phyloP scores from a whole-genome alignment of 768 basidiomycete species.

The Pleurotus citrinopileatus region DNA sequence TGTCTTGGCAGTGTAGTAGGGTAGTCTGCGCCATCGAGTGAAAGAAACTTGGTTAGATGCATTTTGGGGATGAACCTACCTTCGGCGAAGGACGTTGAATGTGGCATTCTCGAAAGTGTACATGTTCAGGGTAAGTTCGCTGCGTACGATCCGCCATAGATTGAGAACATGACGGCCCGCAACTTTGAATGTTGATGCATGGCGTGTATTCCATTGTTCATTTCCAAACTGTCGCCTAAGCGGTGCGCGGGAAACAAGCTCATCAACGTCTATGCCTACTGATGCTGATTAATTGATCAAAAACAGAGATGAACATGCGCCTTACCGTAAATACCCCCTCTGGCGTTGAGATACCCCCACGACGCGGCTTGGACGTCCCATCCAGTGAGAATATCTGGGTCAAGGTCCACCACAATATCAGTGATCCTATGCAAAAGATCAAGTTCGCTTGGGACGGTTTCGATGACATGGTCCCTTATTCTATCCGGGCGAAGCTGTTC shows the following conservation, averaged over 20 bases:
- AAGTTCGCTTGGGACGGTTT: constrained; percentile 64
- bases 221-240: constrained; percentile 31
- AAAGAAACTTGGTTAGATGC: background rate
- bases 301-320: constrained; percentile 25
- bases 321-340: constrained; percentile 60
- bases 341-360: constrained; percentile 87
- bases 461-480: constrained; percentile 42
- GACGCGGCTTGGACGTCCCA: constrained; percentile 89
- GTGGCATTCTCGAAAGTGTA: constrained; percentile 91
- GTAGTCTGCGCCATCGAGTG: constrained; percentile 49
- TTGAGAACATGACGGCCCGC: constrained; percentile 90
- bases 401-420: constrained; percentile 71
- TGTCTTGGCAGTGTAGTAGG: constrained; percentile 62
- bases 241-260: constrained; percentile 76
- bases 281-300: constrained; percentile 35
- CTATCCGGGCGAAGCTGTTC: constrained; percentile 35
- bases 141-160: constrained; percentile 88
- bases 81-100: constrained; percentile 72
- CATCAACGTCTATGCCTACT: constrained; percentile 68
- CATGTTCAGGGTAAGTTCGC: constrained; percentile 70
- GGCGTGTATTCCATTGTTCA: constrained; percentile 70
- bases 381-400: constrained; percentile 90
- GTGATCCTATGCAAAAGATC: constrained; percentile 77
- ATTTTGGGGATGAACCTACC: constrained; percentile 44
- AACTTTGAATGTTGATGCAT: constrained; percentile 81